Percentiles rank a stretch among this genome's conserved stretches.
phyloP scores from a whole-genome alignment of 2,329 filamentous ascomycete genomes.

The Leptosphaerulina australis region DNA sequence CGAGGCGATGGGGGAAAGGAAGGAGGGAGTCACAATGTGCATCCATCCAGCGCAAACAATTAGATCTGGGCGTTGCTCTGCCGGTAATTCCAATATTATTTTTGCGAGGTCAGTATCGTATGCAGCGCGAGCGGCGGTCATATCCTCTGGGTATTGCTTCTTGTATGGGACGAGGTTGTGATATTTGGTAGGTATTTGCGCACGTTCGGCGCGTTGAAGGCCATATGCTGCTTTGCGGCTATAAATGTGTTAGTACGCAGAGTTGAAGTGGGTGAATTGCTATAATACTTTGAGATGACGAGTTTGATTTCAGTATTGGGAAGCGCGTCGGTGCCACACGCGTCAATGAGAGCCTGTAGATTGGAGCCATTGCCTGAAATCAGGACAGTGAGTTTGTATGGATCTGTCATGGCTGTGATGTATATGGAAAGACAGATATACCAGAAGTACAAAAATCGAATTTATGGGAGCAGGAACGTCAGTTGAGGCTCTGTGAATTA shows the following conservation, averaged over 20 bases:
- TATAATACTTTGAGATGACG: conserved; percentile 65
- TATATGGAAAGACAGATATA: neutral
- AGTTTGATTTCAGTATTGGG: conserved; percentile 63
- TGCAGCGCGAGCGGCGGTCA: conserved; percentile 62
- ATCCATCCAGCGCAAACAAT: conserved; percentile 85
- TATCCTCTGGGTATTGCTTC: conserved; percentile 63
- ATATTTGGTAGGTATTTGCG: conserved; percentile 73
- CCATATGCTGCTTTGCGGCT: conserved; percentile 65
- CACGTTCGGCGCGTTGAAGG: conserved; percentile 64
- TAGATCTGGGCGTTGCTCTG: conserved; percentile 65
- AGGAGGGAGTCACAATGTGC: conserved; percentile 75
- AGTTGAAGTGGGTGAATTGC: too few relatives aligned
- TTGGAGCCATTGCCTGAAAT: conserved; percentile 71
- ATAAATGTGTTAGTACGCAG: neutral
- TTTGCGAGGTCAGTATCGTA: conserved; percentile 79
- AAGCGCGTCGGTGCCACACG: conserved; percentile 56
- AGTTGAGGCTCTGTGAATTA: conserved; percentile 7
- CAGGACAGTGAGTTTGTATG: conserved; percentile 66
- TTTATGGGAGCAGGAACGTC: neutral
- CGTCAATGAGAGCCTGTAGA: conserved; percentile 76
- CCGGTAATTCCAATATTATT: conserved; percentile 67
- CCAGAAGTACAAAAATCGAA: neutral
- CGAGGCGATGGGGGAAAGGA: conserved; percentile 70
- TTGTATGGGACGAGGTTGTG: conserved; percentile 82
- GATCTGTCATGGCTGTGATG: conserved; percentile 25